Base-by-base conservation (phyloP, 805 yeast species). In the Nakazawaea sp. region DNA sequence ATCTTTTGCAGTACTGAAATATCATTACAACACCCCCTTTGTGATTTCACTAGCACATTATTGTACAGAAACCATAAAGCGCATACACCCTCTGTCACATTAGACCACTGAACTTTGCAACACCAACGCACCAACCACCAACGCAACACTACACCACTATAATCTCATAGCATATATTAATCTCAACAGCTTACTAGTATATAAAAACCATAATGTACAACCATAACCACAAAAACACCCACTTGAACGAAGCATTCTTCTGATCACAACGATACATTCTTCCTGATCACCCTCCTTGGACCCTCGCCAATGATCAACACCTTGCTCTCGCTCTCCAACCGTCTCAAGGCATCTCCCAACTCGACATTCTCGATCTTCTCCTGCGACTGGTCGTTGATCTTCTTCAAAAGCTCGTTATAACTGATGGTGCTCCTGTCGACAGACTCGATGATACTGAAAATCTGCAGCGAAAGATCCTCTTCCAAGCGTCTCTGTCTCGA, bases 401-500 rank as follows among this genome's bases (percentile, higher is more conserved):
- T 70, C 30, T 72, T 65, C 23, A 75, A 61, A 46, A 88, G 61
- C 13, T 75, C 82, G 34, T 69, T 69, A 50, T 76, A 81, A 18
- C 76, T 54, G 31, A 84, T 70, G 11, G 72, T 59, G 21, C 64
- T 70, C 17, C 70, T 66, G 20, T 59, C 55, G 18, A 63, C 60
- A 23, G 66, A 72, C 23, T 73, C 78, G 11, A 87, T 56, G 27
- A 77, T 59, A 19, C 62, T 59, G 43, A 79, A 48, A 4, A 88
- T 64, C 44, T 75, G 84, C 41, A 76, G 72, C 11, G 75, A 67
- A 45, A 85, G 64, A 52, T 84, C 95, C 45, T 81, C 86, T 48
- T 78, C 81, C 55, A 80, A 56, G 49, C 78, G 72, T 58, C 96
- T 70, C 57, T 89, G 95, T 3, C 90, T 85, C 2, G 85, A 71